Base-by-base conservation (phyloP, 345 rosid genomes). In the Eucalyptus regnans region DNA sequence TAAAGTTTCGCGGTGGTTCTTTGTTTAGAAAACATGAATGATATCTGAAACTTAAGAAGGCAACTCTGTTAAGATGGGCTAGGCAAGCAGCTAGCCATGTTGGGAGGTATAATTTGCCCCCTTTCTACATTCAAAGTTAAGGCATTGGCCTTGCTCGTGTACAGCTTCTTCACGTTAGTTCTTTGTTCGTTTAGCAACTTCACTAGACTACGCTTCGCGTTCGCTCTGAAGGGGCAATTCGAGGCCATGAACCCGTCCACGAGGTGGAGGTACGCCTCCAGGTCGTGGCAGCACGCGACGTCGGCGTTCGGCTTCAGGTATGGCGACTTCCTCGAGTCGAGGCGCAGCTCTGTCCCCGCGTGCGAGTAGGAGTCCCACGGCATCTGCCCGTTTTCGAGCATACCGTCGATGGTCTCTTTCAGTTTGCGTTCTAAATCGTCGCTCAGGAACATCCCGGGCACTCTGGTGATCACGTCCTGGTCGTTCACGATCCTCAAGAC, bases 201-300 rank as follows among this genome's bases (percentile, higher is more conserved):
- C 86, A 91, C 94, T 20, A 97, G 88, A 90, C 99, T 97, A 80
- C 99, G 93, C 95, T 97, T 97, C 5, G 99, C 99, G 54, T 96
- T 96, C 49, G 96, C 90, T 86, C 99, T 93, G 86, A 97, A 97
- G 10, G 99, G 99, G 88, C 98, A 94, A 80, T 97, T 91, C 1
- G 98, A 91, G 27, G 95, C 95, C 85, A 92, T 84, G 87, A 92
- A 98, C 23, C 99, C 99, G 43, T 98, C 99, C 44, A 98, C 99
- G 87, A 96, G 90, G 88, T 95, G 98, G 6, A 98, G 87, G 56
- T 95, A 98, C 15, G 98, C 97, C 86, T 95, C 97, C 48, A 98
- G 86, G 85, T 98, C 99, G 52, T 98, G 99, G 48, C 98, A 98
- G 88, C 98, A 96, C 66, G 98, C 97, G 37, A 96, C 90, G 83